These are phyloP conservation scores for Aquilaria yunnanensis DNA, from an alignment of 345 rosid genomes.

Conservation along the genomic window DNA sequence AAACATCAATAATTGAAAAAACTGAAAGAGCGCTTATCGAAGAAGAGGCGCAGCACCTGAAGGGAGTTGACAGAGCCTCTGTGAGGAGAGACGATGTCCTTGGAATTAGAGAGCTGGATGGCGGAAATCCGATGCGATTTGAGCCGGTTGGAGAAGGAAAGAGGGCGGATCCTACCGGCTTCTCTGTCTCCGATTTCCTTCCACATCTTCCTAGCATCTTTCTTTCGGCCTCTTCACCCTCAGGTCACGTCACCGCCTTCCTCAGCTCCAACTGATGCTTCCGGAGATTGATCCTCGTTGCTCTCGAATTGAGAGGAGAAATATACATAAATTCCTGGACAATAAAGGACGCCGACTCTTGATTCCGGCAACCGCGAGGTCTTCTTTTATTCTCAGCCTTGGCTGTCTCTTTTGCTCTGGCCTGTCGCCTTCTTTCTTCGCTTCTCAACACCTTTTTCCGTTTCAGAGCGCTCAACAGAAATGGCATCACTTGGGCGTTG, in stretches of 20 bases:
- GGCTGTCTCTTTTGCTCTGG: too few relatives aligned
- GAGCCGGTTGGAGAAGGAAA: slow-evolving; percentile 51
- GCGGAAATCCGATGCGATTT: slow-evolving; percentile 47
- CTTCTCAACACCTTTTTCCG: too few relatives aligned
- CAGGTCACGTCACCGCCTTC: not conserved
- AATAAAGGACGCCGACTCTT: too few relatives aligned
- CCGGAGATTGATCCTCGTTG: not conserved
- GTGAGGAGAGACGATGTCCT: slow-evolving; percentile 82
- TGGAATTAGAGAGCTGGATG: slow-evolving; percentile 69
- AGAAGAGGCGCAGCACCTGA: slow-evolving; percentile 38
- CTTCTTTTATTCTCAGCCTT: too few relatives aligned
- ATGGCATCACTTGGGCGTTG: too few relatives aligned
- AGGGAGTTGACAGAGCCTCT: slow-evolving; percentile 86
- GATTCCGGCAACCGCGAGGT: too few relatives aligned
- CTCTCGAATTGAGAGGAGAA: not conserved
- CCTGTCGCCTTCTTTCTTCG: too few relatives aligned
- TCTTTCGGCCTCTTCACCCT: not conserved
- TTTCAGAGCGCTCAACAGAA: too few relatives aligned
- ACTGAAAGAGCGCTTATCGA: not conserved
- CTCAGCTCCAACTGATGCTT: not conserved
- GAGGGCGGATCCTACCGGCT: slow-evolving; percentile 62
- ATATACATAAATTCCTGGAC: not conserved
- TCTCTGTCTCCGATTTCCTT: slow-evolving; percentile 78
- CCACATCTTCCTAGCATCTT: slow-evolving; percentile 90
- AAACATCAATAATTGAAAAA: not conserved